Percentiles rank a stretch among this genome's conserved stretches.
phyloP scores from a whole-genome alignment of 2,329 filamentous ascomycete genomes.

The Raffaelea arxii region DNA sequence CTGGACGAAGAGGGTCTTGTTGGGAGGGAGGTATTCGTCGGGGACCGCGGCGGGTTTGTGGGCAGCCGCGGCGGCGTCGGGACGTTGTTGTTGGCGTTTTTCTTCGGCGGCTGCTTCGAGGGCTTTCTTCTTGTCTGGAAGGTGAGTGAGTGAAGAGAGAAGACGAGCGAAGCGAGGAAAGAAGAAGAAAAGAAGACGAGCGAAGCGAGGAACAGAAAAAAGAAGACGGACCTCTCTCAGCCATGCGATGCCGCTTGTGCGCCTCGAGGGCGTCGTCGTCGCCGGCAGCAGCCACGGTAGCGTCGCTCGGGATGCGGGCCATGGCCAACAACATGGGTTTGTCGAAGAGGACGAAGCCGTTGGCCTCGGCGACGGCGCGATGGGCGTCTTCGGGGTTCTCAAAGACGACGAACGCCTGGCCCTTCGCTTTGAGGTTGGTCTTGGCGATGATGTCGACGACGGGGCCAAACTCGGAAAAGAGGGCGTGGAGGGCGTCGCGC shows the following conservation, averaged over 20 bases:
- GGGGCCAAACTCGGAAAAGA: constrained; percentile 84
- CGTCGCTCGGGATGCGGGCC: constrained; percentile 78
- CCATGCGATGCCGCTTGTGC: constrained; percentile 74
- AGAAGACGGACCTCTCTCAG: constrained; percentile 67
- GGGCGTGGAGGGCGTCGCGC: constrained; percentile 59
- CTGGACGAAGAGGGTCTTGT: constrained; percentile 92
- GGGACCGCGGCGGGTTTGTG: constrained; percentile 62
- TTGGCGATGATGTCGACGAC: constrained; percentile 64
- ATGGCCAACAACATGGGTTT: constrained; percentile 81
- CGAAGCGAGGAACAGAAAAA: too few species aligned
- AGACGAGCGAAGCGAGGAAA: too few species aligned
- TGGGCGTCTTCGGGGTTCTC: constrained; percentile 70
- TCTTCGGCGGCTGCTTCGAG: constrained; percentile 69
- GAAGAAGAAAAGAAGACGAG: too few species aligned
- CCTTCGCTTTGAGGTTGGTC: constrained; percentile 82
- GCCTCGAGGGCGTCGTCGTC: constrained; percentile 72
- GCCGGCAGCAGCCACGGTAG: constrained; percentile 67
- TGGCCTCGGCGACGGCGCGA: constrained; percentile 75
- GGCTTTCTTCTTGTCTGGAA: constrained; percentile 64
- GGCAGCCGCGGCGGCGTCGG: constrained; percentile 45
- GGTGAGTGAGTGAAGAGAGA: too few species aligned
- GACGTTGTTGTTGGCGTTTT: constrained; percentile 41
- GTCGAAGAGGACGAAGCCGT: constrained; percentile 87
- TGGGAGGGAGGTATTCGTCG: constrained; percentile 96
- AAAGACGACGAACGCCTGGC: constrained; percentile 92